Percentiles rank a stretch among this genome's conserved stretches.
Conservation (phyloP, 306 rosid genomes). For the Canavalia ensiformis region DNA sequence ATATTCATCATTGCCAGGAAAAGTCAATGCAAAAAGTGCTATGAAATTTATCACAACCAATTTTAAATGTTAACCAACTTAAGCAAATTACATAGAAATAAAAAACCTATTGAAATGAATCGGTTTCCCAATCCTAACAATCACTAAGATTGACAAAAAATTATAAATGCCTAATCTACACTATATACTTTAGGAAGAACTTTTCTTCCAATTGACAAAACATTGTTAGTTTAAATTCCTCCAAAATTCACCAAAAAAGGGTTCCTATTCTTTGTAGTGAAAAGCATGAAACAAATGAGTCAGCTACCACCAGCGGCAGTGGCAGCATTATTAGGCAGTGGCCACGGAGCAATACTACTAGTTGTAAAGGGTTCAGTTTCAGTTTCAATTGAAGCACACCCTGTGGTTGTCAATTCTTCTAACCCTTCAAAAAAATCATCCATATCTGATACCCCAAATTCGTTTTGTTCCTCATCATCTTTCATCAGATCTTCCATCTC, state of each 20-base stretch:
- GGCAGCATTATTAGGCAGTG: constrained; percentile 53
- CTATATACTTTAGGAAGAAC: constrained; percentile 40
- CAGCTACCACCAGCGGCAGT: constrained; percentile 66
- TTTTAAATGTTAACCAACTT: constrained; percentile 39
- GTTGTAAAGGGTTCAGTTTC: constrained; percentile 60
- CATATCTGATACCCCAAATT: constrained; percentile 65
- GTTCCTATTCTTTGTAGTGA: constrained; percentile 32
- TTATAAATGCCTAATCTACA: constrained; percentile 35
- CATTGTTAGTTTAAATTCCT: constrained; percentile 51
- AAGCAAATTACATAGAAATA: neutral
- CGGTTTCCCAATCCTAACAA: constrained; percentile 49
- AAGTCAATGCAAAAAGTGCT: constrained; percentile 56
- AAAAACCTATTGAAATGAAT: constrained; percentile 34
- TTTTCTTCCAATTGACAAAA: constrained; percentile 49
- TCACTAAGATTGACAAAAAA: constrained; percentile 43
- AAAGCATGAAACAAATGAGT: constrained; percentile 45
- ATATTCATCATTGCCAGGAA: constrained; percentile 37
- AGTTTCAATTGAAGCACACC: constrained; percentile 26
- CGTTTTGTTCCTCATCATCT: constrained; percentile 72
- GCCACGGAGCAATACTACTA: constrained; percentile 59
- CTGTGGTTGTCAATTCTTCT: constrained; percentile 62
- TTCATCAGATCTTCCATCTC: constrained; percentile 68
- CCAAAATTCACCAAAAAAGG: constrained; percentile 42
- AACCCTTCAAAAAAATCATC: constrained; percentile 91
- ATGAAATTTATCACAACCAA: constrained; percentile 43